Evolutionary conservation across 2,329 filamentous ascomycete species (phyloP), one percentile per base, ranked within the genome.

Genomic region (Pyrenochaeta sp.): DNA sequence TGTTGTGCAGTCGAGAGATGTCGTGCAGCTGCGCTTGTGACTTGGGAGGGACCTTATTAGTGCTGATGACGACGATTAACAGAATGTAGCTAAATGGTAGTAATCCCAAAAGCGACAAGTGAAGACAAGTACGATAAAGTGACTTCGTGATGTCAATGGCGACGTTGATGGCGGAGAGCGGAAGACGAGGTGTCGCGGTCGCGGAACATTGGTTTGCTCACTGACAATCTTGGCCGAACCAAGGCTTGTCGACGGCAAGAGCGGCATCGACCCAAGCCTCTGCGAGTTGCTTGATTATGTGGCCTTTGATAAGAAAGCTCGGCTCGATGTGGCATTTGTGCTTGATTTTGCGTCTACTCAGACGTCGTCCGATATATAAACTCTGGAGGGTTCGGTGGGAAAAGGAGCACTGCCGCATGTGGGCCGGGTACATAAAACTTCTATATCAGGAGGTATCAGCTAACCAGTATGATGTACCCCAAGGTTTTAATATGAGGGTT

Each of bases 261-360:
- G 39, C 54, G 58, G 58, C 58, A 54, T 25, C 32, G 12, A 1
- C 24, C 40, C 58, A 44, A 54, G 58, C 15, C 42, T 42, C 7
- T 19, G 27, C 27, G 15, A 9, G n/a, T 54, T 60, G 54, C 54
- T 57, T 57, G 50, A 34, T n/a, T 4, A 37, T 60, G 50, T 51
- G 50, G 50, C 42, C 34, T 60, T 32, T 48, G 40, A 36, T 43
- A 54, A 53, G 47, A n/a, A 48, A 48, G 9, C 30, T 48, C 0
- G 19, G 25, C 19, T 25, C 15, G 30, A 9, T 15, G 13, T 34
- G 30, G 34, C 13, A 19, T 25, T 42, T 53, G 12, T 56, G 58
- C 58, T 57, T 60, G 22, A 22, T 49, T 36, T 4, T 50, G 48
- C 32, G 54, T 22, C 28, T 57, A 49, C 42, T 46, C 27, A 32